phyloP scores from a whole-genome alignment of 2,329 filamentous ascomycete genomes.

The Xylaria sp. region DNA sequence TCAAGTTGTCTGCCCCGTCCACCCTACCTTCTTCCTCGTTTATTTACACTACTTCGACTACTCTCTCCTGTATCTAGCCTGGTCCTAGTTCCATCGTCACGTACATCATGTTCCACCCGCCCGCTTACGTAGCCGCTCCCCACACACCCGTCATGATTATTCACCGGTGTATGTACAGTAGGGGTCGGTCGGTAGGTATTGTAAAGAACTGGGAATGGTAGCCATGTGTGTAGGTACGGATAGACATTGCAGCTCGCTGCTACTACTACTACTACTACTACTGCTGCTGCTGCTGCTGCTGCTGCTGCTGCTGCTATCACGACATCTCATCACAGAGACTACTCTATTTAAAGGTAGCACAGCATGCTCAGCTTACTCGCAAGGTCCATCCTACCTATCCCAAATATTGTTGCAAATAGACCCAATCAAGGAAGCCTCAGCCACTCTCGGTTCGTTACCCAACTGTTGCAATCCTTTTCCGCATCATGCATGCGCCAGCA shows the following conservation, averaged over 20 bases:
- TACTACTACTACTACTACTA: too few relatives aligned
- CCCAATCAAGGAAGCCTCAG: not conserved
- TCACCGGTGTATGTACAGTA: not conserved
- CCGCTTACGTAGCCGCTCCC: not conserved
- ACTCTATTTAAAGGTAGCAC: too few relatives aligned
- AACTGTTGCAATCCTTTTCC: slow-evolving; percentile 11
- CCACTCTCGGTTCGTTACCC: not conserved
- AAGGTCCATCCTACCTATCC: not conserved
- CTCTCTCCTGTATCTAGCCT: not conserved
- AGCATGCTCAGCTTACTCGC: too few relatives aligned
- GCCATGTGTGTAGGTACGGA: too few relatives aligned
- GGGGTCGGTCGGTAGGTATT: too few relatives aligned
- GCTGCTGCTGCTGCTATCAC: too few relatives aligned
- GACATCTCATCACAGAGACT: not conserved
- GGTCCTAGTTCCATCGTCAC: too few relatives aligned
- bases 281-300: too few relatives aligned
- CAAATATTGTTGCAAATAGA: not conserved
- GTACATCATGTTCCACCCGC: too few relatives aligned
- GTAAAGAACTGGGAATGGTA: too few relatives aligned
- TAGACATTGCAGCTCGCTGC: too few relatives aligned
- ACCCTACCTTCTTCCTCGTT: not conserved
- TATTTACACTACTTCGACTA: not conserved
- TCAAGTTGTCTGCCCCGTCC: not conserved
- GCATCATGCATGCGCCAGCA: slow-evolving; percentile 19
- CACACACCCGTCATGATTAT: slow-evolving; percentile 1